phyloP scores from a whole-genome alignment of 179 eudicot species.

The Beta macrorhiza region DNA sequence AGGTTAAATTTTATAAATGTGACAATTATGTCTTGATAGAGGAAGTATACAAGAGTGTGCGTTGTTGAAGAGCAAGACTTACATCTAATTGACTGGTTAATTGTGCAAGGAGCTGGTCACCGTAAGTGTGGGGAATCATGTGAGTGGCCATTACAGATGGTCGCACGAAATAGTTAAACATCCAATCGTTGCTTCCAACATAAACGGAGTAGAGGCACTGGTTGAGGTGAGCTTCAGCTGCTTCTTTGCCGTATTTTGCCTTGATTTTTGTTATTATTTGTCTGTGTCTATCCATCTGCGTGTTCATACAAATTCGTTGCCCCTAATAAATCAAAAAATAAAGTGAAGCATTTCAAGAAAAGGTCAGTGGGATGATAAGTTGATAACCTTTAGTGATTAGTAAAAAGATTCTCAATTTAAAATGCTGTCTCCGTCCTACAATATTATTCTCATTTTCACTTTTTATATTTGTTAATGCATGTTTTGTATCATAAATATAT shows the following conservation, averaged over 20 bases:
- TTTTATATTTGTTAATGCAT: too few species aligned
- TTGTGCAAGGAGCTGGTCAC: slow-evolving; percentile 21
- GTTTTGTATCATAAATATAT: too few species aligned
- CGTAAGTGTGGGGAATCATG: slow-evolving; percentile 16
- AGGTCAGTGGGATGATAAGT: too few species aligned
- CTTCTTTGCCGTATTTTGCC: background rate
- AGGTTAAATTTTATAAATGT: background rate
- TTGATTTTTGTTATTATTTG: slow-evolving; percentile 8
- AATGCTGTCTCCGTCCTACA: too few species aligned
- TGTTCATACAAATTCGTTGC: slow-evolving; percentile 24
- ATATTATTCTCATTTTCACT: too few species aligned
- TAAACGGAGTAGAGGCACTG: slow-evolving; percentile 33
- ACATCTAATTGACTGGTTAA: slow-evolving; percentile 26
- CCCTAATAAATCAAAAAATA: slow-evolving; percentile 12
- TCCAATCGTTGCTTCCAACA: slow-evolving; percentile 39
- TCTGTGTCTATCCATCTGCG: slow-evolving; percentile 23
- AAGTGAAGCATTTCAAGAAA: background rate
- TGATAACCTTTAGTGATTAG: too few species aligned
- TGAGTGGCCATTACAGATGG: background rate
- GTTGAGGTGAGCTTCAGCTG: background rate
- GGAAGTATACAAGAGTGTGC: background rate
- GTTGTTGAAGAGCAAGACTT: background rate
- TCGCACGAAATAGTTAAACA: slow-evolving; percentile 26
- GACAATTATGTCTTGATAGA: background rate
- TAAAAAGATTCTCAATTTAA: too few species aligned